Conservation (phyloP, 345 rosid species). For the Balakata baccata region DNA sequence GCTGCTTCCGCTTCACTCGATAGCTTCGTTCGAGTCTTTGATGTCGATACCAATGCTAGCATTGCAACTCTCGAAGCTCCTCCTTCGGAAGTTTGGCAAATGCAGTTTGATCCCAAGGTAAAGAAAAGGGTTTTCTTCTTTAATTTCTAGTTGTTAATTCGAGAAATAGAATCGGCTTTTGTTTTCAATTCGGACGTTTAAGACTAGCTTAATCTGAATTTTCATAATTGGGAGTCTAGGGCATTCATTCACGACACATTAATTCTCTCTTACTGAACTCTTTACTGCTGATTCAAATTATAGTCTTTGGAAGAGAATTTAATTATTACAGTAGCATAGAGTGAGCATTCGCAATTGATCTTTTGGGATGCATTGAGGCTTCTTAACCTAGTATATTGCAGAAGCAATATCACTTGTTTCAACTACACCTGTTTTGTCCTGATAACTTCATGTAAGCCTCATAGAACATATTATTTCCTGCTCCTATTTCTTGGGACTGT, state of each 20-base stretch:
- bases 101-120: slow-evolving; percentile 94
- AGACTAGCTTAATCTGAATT: too few species aligned
- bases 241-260: background rate
- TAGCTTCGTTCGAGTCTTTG: slow-evolving; percentile 90
- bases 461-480: background rate
- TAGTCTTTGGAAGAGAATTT: background rate
- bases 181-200: too few species aligned
- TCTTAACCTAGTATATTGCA: background rate
- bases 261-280: background rate
- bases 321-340: background rate
- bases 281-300: background rate
- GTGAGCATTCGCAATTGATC: background rate
- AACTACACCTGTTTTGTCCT: background rate
- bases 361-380: background rate
- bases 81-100: slow-evolving; percentile 94
- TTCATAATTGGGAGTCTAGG: too few species aligned
- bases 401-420: background rate
- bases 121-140: too few species aligned
- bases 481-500: background rate
- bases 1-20: slow-evolving; percentile 92
- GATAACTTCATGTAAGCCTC: background rate
- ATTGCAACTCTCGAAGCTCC: slow-evolving; percentile 93
- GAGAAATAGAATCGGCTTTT: background rate
- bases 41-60: slow-evolving; percentile 84
- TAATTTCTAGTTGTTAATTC: background rate